Evolutionary conservation across 2,329 filamentous ascomycete genomes (phyloP).

Genomic region (Lasiodiplodia theobromae): DNA sequence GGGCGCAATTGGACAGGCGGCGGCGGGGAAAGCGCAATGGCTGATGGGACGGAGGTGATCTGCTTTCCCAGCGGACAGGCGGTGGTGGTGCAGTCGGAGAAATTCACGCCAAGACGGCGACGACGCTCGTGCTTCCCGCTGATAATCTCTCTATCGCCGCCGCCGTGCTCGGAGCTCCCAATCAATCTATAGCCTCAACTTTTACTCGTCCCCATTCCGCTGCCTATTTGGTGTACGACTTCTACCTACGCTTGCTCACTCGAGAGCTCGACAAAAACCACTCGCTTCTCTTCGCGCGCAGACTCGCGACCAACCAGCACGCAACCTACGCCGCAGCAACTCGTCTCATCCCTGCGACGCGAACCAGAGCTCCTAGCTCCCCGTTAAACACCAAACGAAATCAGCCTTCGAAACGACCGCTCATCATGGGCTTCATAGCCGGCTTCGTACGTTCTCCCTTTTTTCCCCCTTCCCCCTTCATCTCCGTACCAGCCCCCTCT

Average conservation of each 20-base stretch:
- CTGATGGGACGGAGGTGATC: not conserved
- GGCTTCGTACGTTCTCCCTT: constrained; percentile 53
- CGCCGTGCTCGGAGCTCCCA: constrained; percentile 26
- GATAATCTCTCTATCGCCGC: constrained; percentile 27
- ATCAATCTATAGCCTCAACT: not conserved
- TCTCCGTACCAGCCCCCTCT: not conserved
- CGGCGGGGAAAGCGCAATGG: not conserved
- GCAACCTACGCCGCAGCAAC: constrained; percentile 2
- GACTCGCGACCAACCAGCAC: not conserved
- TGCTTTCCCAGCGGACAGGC: not conserved
- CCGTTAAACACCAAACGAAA: not conserved
- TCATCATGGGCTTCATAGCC: constrained; percentile 58
- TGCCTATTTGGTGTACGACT: not conserved
- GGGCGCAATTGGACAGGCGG: constrained; percentile 12
- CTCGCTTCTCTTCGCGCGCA: not conserved
- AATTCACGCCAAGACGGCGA: constrained; percentile 22
- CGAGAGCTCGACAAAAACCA: not conserved
- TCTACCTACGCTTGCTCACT: not conserved
- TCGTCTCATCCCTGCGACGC: constrained; percentile 7
- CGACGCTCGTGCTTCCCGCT: constrained; percentile 17
- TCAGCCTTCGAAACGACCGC: not conserved
- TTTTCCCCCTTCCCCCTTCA: not conserved
- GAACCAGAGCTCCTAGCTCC: not conserved
- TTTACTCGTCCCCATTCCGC: not conserved
- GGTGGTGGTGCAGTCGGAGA: constrained; percentile 25